Conservation (phyloP, 345 rosid species). For the Brassica juncea region DNA sequence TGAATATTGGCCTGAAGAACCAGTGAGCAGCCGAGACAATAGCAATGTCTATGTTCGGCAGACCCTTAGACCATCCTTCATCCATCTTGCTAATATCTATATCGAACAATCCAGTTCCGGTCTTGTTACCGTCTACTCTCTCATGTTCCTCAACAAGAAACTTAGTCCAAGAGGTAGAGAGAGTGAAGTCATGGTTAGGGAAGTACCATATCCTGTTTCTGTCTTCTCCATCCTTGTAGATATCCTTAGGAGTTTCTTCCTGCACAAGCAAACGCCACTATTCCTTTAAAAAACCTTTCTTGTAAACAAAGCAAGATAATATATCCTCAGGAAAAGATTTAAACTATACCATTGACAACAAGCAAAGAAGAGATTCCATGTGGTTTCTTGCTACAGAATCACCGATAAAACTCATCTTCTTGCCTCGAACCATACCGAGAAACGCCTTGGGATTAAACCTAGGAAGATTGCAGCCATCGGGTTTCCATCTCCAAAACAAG, state of each 20-base stretch:
- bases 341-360: conserved; percentile 60
- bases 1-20: conserved; percentile 71
- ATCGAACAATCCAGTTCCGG: conserved; percentile 50
- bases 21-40: conserved; percentile 72
- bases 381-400: conserved; percentile 93
- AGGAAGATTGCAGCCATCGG: conserved; percentile 64
- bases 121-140: conserved; percentile 47
- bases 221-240: conserved; percentile 58
- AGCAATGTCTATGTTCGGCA: conserved; percentile 50
- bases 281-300: background rate
- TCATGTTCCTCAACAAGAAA: conserved; percentile 62
- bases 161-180: conserved; percentile 63
- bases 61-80: conserved; percentile 46
- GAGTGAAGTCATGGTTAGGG: conserved; percentile 62
- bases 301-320: conserved; percentile 21
- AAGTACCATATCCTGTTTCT: conserved; percentile 68
- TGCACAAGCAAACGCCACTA: conserved; percentile 36
- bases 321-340: background rate
- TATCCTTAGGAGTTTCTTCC: conserved; percentile 63
- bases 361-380: conserved; percentile 82
- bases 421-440: conserved; percentile 59
- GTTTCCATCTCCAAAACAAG: conserved; percentile 94
- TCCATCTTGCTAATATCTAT: conserved; percentile 55
- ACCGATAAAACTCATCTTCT: conserved; percentile 75
- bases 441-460: conserved; percentile 61